Evolutionary conservation across 2,329 filamentous ascomycete species (phyloP), one percentile per base, ranked within the genome.

Genomic region (Thelonectria blattea): DNA sequence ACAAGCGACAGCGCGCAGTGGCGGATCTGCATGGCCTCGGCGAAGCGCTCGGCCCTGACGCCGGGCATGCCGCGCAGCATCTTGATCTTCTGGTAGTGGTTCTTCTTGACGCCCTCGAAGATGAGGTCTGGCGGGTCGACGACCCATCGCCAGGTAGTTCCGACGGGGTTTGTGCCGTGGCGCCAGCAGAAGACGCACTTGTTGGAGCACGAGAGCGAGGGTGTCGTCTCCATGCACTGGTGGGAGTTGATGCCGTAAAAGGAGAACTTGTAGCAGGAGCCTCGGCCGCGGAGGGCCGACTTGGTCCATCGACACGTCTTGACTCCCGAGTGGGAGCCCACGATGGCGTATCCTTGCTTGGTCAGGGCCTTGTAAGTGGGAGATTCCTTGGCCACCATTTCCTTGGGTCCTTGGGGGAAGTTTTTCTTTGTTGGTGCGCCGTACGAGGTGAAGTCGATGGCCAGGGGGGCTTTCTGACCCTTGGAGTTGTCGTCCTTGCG

Each of bases 181-280:
- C 95, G 89, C 95, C 94, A 99, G 83, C 94, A 99, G 77, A 98
- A 99, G 66, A 99, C 92, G 76, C 95, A 98, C 76, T 99, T 98
- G 81, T 98, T 98, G 64, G 91, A 95, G 82, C 94, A 99, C 10
- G 92, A 96, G 4, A 99, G 85, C 0, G 93, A 97, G 0, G 94
- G 94, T 0, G 94, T 98, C 2, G 94, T 94, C 78, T 99, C 94
- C 95, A 99, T 99, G 77, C 94, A 99, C 63, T 96, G 90, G 73
- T 99, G 95, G 0, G 93, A 97, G 65, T 91, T 87, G 75, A 99
- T 99, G 50, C 94, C 94, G 76, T 99, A 99, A 76, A 99, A 96
- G 0, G 92, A 96, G 77, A 88, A 97, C 73, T 99, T 98, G 83
- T 99, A 99, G 81, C 94, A 99, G 22, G 92, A 96, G 5, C 94